phyloP scores from a whole-genome alignment of 805 yeast species.

The Candida vartiovaarae region DNA sequence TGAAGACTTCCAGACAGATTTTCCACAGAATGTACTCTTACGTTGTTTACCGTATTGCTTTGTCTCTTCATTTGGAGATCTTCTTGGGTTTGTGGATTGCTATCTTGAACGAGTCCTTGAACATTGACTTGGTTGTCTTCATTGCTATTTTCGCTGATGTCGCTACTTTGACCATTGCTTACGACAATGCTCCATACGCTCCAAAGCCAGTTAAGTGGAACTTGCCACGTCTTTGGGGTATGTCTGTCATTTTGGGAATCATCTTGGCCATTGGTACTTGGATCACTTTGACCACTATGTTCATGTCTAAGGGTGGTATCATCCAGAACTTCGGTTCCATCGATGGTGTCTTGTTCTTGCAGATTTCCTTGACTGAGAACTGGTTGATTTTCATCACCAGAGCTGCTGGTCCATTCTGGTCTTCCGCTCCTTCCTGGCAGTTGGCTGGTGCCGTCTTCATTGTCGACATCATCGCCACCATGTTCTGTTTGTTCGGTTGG shows the following conservation, averaged over 20 bases:
- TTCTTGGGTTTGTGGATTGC: slow-evolving; percentile 97
- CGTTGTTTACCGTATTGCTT: slow-evolving; percentile 96
- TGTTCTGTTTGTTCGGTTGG: slow-evolving; percentile 94
- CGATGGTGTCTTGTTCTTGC: slow-evolving; percentile 90
- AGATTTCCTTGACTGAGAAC: slow-evolving; percentile 92
- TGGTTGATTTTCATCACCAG: slow-evolving; percentile 96
- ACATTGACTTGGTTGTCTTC: slow-evolving; percentile 90
- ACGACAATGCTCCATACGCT: slow-evolving; percentile 94
- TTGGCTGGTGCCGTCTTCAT: slow-evolving; percentile 86
- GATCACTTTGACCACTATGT: slow-evolving; percentile 93
- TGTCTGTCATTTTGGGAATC: slow-evolving; percentile 82
- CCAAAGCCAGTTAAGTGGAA: slow-evolving; percentile 94
- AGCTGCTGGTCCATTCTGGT: slow-evolving; percentile 99
- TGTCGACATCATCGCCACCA: slow-evolving; percentile 88
- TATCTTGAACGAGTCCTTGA: slow-evolving; percentile 75
- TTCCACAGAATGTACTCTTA: slow-evolving; percentile 99
- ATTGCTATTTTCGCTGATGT: slow-evolving; percentile 97
- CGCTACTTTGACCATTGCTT: slow-evolving; percentile 95
- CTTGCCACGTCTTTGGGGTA: slow-evolving; percentile 95
- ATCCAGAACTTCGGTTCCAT: slow-evolving; percentile 92
- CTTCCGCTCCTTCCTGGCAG: slow-evolving; percentile 94
- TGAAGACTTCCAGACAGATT: slow-evolving; percentile 93
- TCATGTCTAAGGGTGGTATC: slow-evolving; percentile 85
- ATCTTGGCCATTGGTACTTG: slow-evolving; percentile 88
- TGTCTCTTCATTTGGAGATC: slow-evolving; percentile 88